Base-by-base conservation (phyloP, 805 yeast genomes). In the Peterozyma toletana region DNA sequence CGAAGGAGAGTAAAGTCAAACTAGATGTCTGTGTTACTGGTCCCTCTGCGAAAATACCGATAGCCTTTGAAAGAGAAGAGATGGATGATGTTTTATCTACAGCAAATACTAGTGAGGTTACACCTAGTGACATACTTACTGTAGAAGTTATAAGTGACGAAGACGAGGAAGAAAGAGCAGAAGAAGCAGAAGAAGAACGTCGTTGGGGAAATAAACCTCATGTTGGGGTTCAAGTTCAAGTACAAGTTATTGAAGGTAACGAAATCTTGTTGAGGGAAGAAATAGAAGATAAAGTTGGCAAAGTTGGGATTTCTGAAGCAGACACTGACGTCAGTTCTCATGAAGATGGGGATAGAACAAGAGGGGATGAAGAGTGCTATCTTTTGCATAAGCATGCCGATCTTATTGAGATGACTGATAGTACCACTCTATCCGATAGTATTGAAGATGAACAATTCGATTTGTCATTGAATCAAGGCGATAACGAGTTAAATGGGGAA, bases 401-500 rank as follows among this genome's bases (percentile, higher is more conserved):
- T 21, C 27, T 21, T 21, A 21, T 21, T 7, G 27, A 21, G 27
- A 21, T 21, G 27, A 21, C 7, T 21, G 27, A 21, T 7, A 21
- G 27, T 21, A 21, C 27, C 27, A 21, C 27, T 21, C 27, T 21
- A 21, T 21, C 27, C 7, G 27, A 21, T 21, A 21, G 27, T 7
- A 7, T 21, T 21, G 7, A 7, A 21, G 27, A 7, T 21, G 27
- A 42, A 9, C 35, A 39, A 5, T 43, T 43, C 5, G 43, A 44
- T 16, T 39, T 43, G 3, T 44, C 46, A 16, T 42, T 40, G 17
- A 37, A 41, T 16, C 13, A 11, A 15, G 38, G 13, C 11, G 31
- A 33, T n/a, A 31, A 29, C 7, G 37, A 38, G 5, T n/a, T 9
- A 15, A 30, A 17, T n/a, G 10, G 11, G 15, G 35, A 39, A n/a